Percentiles rank a stretch among this genome's conserved stretches.
These are phyloP conservation scores for Metschnikowia matae DNA, from an alignment of 805 yeast species.

Conservation along the genomic window DNA sequence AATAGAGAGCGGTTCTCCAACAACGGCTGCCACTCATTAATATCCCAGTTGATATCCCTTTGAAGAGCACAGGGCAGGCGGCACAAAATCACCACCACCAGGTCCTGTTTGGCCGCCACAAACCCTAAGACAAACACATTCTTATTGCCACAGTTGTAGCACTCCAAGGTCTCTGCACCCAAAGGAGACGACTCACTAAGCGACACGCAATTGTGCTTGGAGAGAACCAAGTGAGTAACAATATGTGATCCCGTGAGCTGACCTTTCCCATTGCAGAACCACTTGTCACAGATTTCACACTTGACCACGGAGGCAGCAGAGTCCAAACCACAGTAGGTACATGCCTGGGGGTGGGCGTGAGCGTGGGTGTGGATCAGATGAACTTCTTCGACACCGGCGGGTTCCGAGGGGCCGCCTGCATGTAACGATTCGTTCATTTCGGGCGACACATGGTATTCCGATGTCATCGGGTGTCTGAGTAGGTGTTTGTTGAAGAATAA, in stretches of 20 bases:
- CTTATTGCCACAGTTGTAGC: constrained; percentile 83
- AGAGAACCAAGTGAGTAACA: constrained; percentile 75
- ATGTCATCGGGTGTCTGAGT: constrained; percentile 3
- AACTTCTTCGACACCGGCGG: background rate
- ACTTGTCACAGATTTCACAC: constrained; percentile 71
- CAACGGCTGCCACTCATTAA: constrained; percentile 80
- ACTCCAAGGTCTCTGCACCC: constrained; percentile 84
- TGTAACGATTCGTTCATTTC: constrained; percentile 1
- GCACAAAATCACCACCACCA: constrained; percentile 82
- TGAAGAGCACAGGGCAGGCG: constrained; percentile 82
- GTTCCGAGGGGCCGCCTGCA: background rate
- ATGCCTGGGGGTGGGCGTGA: constrained; percentile 13
- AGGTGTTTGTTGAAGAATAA: constrained; percentile 1
- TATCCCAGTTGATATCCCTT: constrained; percentile 80
- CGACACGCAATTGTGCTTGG: constrained; percentile 70
- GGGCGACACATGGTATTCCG: constrained; percentile 4
- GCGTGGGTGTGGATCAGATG: background rate
- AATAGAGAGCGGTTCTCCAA: constrained; percentile 76
- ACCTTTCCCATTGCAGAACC: constrained; percentile 84
- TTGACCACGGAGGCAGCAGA: constrained; percentile 62
- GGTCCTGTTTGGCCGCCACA: constrained; percentile 80
- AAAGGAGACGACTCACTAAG: constrained; percentile 77
- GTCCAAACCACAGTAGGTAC: constrained; percentile 73
- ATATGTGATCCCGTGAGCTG: constrained; percentile 68
- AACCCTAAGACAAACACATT: constrained; percentile 80